Evolutionary conservation across 2,329 filamentous ascomycete genomes (phyloP).

Genomic region (Chaetomiaceae sp.): DNA sequence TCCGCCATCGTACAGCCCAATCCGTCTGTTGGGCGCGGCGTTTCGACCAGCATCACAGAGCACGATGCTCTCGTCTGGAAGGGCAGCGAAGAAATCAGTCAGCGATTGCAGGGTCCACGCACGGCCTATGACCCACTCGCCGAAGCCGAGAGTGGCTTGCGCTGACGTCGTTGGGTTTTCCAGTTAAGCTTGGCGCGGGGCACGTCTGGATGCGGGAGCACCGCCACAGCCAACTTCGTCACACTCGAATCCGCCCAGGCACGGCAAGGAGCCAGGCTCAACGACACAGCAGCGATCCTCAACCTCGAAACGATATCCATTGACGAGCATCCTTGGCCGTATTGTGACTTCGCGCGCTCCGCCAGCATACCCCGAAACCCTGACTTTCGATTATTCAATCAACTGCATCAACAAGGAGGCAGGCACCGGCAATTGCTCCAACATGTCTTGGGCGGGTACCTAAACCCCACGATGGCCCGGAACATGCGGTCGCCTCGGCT

Average conservation of each 20-base stretch:
- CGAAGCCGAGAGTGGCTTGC: neutral
- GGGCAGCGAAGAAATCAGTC: too few relatives aligned
- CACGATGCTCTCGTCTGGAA: too few relatives aligned
- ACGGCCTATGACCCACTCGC: too few relatives aligned
- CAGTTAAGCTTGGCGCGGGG: constrained; percentile 2
- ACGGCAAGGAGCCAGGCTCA: constrained; percentile 6
- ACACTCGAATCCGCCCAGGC: constrained; percentile 10
- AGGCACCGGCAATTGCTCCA: constrained; percentile 21
- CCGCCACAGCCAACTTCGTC: constrained; percentile 25
- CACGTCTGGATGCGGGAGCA: constrained; percentile 11
- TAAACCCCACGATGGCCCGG: constrained; percentile 15
- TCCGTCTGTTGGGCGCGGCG: too few relatives aligned
- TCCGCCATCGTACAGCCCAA: too few relatives aligned
- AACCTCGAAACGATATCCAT: constrained; percentile 1
- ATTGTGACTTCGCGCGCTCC: neutral
- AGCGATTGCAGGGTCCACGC: too few relatives aligned
- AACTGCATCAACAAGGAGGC: neutral
- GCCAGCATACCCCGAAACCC: neutral
- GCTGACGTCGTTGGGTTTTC: neutral
- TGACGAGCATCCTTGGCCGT: neutral
- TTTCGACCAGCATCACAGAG: too few relatives aligned
- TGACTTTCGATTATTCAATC: neutral
- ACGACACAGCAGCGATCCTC: neutral
- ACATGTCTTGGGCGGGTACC: constrained; percentile 45
- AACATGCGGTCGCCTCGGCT: neutral